Conservation (phyloP, 345 rosid species). For the Melaleuca quinquenervia region DNA sequence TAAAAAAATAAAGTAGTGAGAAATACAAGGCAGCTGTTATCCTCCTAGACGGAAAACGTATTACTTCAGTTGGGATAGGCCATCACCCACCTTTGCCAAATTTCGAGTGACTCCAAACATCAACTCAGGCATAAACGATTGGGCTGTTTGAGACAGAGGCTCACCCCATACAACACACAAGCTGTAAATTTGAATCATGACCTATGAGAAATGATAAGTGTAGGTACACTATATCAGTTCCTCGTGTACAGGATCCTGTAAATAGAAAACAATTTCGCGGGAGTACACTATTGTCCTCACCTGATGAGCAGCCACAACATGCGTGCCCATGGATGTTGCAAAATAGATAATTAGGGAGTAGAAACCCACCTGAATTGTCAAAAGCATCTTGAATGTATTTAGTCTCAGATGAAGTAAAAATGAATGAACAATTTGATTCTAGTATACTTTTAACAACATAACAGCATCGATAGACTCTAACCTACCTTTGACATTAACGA, state of each 20-base stretch:
- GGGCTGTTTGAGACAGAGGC: constrained; percentile 95
- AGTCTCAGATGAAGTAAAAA: background rate
- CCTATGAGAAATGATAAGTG: background rate
- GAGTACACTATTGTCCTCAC: constrained; percentile 2
- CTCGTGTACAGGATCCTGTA: background rate
- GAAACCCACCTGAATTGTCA: constrained; percentile 23
- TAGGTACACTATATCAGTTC: background rate
- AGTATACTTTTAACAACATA: background rate
- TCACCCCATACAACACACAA: constrained; percentile 73
- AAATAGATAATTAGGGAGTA: constrained; percentile 24
- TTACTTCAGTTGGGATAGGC: background rate
- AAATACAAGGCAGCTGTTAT: background rate
- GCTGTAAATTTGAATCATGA: constrained; percentile 44
- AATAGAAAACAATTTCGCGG: background rate
- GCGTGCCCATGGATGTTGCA: constrained; percentile 38
- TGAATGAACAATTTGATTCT: background rate
- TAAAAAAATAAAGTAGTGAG: background rate
- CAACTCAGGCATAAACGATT: constrained; percentile 88
- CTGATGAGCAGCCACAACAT: constrained; percentile 41
- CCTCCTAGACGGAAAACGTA: background rate
- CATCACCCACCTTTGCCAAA: constrained; percentile 42
- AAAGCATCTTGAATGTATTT: background rate
- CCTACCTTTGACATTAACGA: constrained; percentile 25
- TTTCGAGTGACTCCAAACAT: constrained; percentile 54
- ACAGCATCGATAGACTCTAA: background rate